A percentile compares a stretch with the other conserved stretches of the same genome.
Evolutionary conservation across 2,329 filamentous ascomycete species (phyloP).

Genomic region (Talaromyces sp.): DNA sequence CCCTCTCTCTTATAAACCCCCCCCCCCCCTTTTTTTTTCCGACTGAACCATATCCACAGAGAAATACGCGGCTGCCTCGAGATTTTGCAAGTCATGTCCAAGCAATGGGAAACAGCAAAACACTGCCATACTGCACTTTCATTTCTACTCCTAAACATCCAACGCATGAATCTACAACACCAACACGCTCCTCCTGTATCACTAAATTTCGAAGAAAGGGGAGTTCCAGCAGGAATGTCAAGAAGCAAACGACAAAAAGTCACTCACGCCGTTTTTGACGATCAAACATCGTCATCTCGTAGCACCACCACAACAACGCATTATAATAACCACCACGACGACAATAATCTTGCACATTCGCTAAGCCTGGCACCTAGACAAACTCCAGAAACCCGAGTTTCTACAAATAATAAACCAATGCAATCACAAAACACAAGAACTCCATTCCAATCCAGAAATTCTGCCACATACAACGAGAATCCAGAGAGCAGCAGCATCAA

Average conservation of each 20-base stretch:
- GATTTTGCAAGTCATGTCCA: conserved; percentile 31
- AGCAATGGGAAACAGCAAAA: conserved; percentile 37
- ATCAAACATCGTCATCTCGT: background rate
- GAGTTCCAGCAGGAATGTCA: background rate
- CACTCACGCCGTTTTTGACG: background rate
- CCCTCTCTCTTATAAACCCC: no score
- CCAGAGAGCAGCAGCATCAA: background rate
- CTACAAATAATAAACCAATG: background rate
- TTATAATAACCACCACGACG: background rate
- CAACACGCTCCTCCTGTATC: background rate
- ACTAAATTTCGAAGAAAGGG: background rate
- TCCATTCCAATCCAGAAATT: background rate
- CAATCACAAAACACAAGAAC: background rate
- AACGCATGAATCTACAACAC: conserved; percentile 12
- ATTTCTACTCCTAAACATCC: conserved; percentile 29
- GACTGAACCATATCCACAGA: conserved; percentile 14
- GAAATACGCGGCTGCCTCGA: conserved; percentile 32
- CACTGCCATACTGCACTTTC: conserved; percentile 35
- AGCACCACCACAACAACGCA: background rate
- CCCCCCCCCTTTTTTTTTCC: background rate
- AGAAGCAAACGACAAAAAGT: conserved; percentile 2
- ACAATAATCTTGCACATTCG: background rate
- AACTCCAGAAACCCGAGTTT: background rate
- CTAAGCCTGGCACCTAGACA: background rate
- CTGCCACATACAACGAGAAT: background rate